Evolutionary conservation across 2,329 filamentous ascomycete genomes (phyloP).

Genomic region (Diaporthe helianthi): DNA sequence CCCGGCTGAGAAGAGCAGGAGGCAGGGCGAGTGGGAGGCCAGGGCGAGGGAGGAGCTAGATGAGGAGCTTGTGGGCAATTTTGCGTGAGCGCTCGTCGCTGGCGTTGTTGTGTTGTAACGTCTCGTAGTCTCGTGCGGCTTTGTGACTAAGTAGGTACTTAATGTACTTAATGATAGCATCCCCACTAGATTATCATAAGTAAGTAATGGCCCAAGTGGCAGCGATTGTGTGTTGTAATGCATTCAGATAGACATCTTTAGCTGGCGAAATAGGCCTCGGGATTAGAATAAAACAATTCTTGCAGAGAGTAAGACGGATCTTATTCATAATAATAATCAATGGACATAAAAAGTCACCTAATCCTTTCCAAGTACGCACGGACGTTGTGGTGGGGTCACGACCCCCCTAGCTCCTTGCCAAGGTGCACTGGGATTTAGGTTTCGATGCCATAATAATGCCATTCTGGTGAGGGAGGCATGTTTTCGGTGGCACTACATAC

Average conservation of each 20-base stretch:
- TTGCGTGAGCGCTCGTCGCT: neutral
- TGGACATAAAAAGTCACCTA: neutral
- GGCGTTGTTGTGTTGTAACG: neutral
- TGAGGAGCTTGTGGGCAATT: neutral
- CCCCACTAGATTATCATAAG: neutral
- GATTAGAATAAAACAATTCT: neutral
- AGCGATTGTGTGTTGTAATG: neutral
- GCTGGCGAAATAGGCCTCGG: neutral
- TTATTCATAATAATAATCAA: no score
- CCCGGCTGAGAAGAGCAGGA: neutral
- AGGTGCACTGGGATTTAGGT: neutral
- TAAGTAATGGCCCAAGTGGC: neutral
- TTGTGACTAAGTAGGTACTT: neutral
- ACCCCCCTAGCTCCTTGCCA: neutral
- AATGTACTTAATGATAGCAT: neutral
- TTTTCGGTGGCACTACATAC: neutral
- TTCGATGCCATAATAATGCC: neutral
- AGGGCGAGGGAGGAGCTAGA: constrained; percentile 28
- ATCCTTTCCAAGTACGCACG: neutral
- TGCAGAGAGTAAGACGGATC: no score
- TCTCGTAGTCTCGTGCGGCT: neutral
- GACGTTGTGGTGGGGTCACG: neutral
- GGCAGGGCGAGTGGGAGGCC: constrained; percentile 31
- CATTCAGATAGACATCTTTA: neutral
- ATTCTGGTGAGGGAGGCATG: neutral